These are phyloP conservation scores for Alternaria panax DNA, from an alignment of 2,329 filamentous ascomycete species.

Conservation along the genomic window DNA sequence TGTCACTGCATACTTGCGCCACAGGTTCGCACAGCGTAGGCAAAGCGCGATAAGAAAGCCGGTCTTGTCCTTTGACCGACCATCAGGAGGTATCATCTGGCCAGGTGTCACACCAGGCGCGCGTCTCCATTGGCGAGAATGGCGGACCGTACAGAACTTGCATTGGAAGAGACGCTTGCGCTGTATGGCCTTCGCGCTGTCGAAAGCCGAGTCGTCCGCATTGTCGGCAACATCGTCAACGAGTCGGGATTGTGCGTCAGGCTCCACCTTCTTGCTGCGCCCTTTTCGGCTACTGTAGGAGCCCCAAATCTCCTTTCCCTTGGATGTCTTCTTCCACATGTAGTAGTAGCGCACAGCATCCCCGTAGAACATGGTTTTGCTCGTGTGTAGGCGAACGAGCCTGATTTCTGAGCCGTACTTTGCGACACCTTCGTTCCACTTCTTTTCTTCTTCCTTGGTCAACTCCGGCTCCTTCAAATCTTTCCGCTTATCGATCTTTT, in stretches of 20 bases:
- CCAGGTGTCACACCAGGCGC: slow-evolving; percentile 80
- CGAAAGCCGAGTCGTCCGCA: slow-evolving; percentile 93
- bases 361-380: slow-evolving; percentile 76
- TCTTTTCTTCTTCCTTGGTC: slow-evolving; percentile 79
- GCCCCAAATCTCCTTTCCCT: slow-evolving; percentile 88
- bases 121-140: slow-evolving; percentile 88
- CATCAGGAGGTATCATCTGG: slow-evolving; percentile 71
- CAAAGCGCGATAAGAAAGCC: slow-evolving; percentile 82
- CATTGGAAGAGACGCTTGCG: slow-evolving; percentile 88
- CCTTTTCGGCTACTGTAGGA: slow-evolving; percentile 86
- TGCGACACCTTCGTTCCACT: slow-evolving; percentile 88
- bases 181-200: slow-evolving; percentile 79
- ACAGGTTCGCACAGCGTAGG: slow-evolving; percentile 87
- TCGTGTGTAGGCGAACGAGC: slow-evolving; percentile 80
- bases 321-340: slow-evolving; percentile 93
- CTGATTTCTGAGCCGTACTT: slow-evolving; percentile 93
- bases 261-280: slow-evolving; percentile 76
- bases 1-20: slow-evolving; percentile 94
- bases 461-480: slow-evolving; percentile 86
- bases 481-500: slow-evolving; percentile 69
- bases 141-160: slow-evolving; percentile 86
- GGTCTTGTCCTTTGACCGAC: slow-evolving; percentile 80
- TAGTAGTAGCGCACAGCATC: slow-evolving; percentile 94
- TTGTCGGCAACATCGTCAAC: slow-evolving; percentile 93
- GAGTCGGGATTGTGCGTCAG: slow-evolving; percentile 70